A percentile compares a stretch with the other conserved stretches of the same genome.
phyloP scores from a whole-genome alignment of 2,329 filamentous ascomycete genomes.

The Thermomyces lanuginosus region DNA sequence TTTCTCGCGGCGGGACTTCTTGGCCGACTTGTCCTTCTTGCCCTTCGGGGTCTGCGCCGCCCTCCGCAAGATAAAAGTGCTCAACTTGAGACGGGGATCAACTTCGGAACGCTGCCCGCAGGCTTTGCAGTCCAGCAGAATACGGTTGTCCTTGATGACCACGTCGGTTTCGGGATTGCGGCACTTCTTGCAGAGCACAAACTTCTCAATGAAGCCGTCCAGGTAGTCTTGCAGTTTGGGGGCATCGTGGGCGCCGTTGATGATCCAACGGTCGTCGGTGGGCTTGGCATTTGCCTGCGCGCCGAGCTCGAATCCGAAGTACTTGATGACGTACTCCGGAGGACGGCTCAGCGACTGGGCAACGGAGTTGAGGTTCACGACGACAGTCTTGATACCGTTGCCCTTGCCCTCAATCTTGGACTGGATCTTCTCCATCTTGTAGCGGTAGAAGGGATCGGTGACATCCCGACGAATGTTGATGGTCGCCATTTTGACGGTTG shows the following conservation, averaged over 20 bases:
- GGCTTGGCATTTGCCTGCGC: constrained; percentile 98
- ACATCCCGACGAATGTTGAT: constrained; percentile 98
- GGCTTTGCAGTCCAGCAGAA: constrained; percentile 94
- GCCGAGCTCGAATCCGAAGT: constrained; percentile 96
- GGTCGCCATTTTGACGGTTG: constrained; percentile 69
- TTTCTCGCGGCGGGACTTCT: constrained; percentile 63
- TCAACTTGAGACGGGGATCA: constrained; percentile 86
- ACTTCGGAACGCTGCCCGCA: constrained; percentile 88
- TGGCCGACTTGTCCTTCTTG: constrained; percentile 93
- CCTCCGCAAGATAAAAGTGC: constrained; percentile 94
- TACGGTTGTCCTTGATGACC: constrained; percentile 81
- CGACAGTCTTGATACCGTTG: constrained; percentile 98
- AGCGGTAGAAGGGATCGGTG: constrained; percentile 97
- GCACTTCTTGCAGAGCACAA: constrained; percentile 98
- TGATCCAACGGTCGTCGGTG: constrained; percentile 97
- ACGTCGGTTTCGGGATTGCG: constrained; percentile 98
- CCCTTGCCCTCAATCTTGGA: constrained; percentile 99
- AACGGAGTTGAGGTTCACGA: constrained; percentile 91
- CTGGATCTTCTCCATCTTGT: constrained; percentile 99
- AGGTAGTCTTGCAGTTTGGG: constrained; percentile 94
- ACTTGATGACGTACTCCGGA: constrained; percentile 94
- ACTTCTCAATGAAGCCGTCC: constrained; percentile 95
- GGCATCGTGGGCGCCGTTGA: constrained; percentile 95
- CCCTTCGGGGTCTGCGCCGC: constrained; percentile 65
- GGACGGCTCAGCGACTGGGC: constrained; percentile 83